Base-by-base conservation (phyloP, 495 filamentous ascomycete species). In the Cairneyella variabilis region DNA sequence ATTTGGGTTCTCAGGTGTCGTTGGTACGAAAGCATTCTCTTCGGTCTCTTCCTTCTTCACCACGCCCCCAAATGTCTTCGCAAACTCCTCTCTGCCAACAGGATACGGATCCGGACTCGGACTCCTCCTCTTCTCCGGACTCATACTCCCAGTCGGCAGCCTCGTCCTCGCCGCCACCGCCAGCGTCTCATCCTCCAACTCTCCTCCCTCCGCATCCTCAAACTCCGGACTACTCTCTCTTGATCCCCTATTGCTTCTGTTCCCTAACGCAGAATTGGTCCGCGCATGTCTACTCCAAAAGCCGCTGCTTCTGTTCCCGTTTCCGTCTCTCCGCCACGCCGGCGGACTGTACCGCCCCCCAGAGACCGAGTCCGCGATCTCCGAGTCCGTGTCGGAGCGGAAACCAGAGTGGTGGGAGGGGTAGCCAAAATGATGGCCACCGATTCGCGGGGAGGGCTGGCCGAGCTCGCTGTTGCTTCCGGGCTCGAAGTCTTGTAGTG, bases 391-490 rank as follows among this genome's bases (percentile, higher is more conserved):
- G 45, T 82, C 80, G 61, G 79, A 85, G 60, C 83, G 80, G 72
- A 89, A 90, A 38, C 85, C 88, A 41, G 86, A 90, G 71, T 88
- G 86, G 64, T 86, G 79, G 22, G 84, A 85, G 14, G 85, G 89
- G 49, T 87, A 71, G 75, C 61, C 83, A 80, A 61, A 77, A 56
- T 45, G 65, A 61, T n/a, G n/a, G 28, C 28, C 28, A 32, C 14
- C 7, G 28, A 32, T 7, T 6, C 28, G 28, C 28, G 53, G 69
- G 56, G 67, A 64, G n/a, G n/a, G n/a, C 67, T 60, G 70, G 64
- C 44, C 48, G 38, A 57, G 23, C 25, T 63, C 57, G 53, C 70
- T 66, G n/a, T n/a, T n/a, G 60, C 72, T 76, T 64, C 71, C 75
- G 62, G 67, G 73, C 57, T 85, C 85, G 76, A 89, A 90, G 72